Evolutionary conservation across 805 yeast species (phyloP), one percentile per base, ranked within the genome.

Genomic region (Nakazawaea ernobii): DNA sequence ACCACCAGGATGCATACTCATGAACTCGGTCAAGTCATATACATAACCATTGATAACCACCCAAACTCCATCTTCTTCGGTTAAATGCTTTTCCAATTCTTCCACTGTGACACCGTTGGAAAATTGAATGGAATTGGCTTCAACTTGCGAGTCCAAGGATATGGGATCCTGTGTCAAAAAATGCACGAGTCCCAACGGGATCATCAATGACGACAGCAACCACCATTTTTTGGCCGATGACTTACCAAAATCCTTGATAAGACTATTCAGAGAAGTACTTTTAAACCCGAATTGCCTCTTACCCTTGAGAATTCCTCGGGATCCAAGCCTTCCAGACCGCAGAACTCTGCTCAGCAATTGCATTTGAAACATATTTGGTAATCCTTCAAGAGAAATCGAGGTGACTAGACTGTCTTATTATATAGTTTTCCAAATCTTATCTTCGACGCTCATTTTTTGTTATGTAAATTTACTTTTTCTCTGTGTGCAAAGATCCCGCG

Each of bases 31-130:
- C 38, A 73, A 69, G 52, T 73, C 73, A 50, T 73, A 73, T 1
- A 62, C 77, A 48, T 69, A 68, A 26, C 65, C 70, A 52, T 73
- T 75, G 46, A 73, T 63, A 20, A 71, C 68, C 8, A 73, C 77
- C 78, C 79, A 73, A 54, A 77, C 72, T 51, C 73, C 77, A 17
- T 58, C 45, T 53, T 70, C 71, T 49, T 62, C 66, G 28, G 66
- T 56, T 59, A 70, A 73, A 66, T 82, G 88, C 48, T 66, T 59
- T 6, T 62, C 59, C 17, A 73, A 67, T 59, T 61, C 66, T 6
- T 53, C 52, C n/a, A 68, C 62, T 8, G 58, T 39, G 17, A 63
- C 53, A 46, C 50, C 50, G 24, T 48, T 48, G 24, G 46, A 27
- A 26, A 42, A 42, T 8, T 33, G 26, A 15, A 39, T 59, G 55